Evolutionary conservation across 108 stramenopile species (phyloP).

Genomic region (Stephanodiscus triporus): DNA sequence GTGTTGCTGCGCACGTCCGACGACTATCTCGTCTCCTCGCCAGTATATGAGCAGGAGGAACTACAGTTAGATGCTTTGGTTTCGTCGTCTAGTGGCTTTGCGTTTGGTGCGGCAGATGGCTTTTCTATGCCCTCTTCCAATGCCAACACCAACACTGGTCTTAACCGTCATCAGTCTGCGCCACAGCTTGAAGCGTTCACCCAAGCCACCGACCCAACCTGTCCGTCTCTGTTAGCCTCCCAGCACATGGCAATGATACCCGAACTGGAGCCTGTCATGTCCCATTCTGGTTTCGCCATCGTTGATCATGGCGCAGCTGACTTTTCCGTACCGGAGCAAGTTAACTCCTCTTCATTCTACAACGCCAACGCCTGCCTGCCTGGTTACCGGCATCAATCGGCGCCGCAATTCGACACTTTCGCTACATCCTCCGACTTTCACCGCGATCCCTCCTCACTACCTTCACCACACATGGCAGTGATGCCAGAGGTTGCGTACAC

Average conservation of each 20-base stretch:
- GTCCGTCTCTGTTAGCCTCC: not conserved
- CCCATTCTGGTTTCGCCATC: not conserved
- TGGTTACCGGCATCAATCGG: conserved; percentile 25
- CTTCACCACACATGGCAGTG: not conserved
- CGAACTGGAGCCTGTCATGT: not conserved
- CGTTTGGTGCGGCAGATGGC: not conserved
- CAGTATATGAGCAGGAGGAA: not conserved
- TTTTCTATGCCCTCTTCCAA: not conserved
- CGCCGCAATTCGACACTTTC: conserved; percentile 24
- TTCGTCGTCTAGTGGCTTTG: not conserved
- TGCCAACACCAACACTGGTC: not conserved
- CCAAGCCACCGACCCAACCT: not conserved
- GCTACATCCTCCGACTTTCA: not conserved
- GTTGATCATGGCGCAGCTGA: not conserved
- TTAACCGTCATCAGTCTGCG: not conserved
- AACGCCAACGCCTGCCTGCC: conserved; percentile 11
- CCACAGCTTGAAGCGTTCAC: not conserved
- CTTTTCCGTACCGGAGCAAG: conserved; percentile 3
- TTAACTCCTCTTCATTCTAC: conserved; percentile 7
- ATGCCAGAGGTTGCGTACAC: conserved; percentile 4
- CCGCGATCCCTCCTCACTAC: not conserved
- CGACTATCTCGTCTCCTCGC: conserved; percentile 29
- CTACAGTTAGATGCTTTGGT: not conserved
- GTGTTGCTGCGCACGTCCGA: conserved; percentile 48
- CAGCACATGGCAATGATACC: not conserved